These are phyloP conservation scores for Akanthomyces lecanii DNA, from an alignment of 2,329 filamentous ascomycete genomes.

Conservation along the genomic window DNA sequence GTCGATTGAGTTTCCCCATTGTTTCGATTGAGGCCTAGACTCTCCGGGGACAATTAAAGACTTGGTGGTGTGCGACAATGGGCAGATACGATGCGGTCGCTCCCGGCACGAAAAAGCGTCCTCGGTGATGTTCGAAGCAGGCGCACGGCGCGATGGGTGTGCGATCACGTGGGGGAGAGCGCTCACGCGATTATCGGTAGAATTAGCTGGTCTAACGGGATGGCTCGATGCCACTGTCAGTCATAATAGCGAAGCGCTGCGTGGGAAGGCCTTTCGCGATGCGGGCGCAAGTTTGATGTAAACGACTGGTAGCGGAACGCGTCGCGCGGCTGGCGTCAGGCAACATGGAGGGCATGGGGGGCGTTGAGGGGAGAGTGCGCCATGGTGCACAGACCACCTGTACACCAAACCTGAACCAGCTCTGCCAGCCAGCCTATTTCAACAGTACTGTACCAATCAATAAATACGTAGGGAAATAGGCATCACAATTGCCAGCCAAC, in stretches of 20 bases:
- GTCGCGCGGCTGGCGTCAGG: constrained; percentile 9
- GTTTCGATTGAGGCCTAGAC: constrained; percentile 31
- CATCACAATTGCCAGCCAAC: too few species aligned
- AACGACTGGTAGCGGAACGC: constrained; percentile 9
- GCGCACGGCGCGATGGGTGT: not conserved
- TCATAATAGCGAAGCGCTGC: constrained; percentile 54
- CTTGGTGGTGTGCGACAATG: not conserved
- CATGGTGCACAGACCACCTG: constrained; percentile 14
- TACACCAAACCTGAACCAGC: not conserved
- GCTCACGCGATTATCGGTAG: not conserved
- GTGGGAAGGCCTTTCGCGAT: not conserved
- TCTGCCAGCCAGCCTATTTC: not conserved
- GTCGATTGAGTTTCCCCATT: constrained; percentile 94
- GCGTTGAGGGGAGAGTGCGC: constrained; percentile 6
- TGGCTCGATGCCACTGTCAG: not conserved
- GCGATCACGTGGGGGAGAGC: not conserved
- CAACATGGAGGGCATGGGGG: not conserved
- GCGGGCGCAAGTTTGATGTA: constrained; percentile 6
- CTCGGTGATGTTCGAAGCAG: constrained; percentile 5
- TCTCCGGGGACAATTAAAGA: not conserved
- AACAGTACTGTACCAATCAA: not conserved
- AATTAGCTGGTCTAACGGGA: not conserved
- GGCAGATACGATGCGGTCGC: not conserved
- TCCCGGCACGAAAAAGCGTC: not conserved
- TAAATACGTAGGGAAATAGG: too few species aligned